Evolutionary conservation across 2,329 filamentous ascomycete species (phyloP), one percentile per base, ranked within the genome.

Genomic region (Alternaria hordeiaustralica): DNA sequence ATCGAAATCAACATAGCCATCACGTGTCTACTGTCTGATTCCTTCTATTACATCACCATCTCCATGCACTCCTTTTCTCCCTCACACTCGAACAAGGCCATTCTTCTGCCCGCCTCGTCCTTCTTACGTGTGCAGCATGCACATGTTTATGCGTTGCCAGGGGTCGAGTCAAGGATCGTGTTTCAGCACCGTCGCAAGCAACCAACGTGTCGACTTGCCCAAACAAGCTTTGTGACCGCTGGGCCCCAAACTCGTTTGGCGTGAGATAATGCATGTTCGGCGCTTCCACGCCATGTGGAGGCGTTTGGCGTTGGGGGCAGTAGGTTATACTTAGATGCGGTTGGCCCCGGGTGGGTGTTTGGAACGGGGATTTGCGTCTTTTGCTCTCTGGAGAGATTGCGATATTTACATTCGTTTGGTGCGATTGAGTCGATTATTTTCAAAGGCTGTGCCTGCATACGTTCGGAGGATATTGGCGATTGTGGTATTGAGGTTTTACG

Each of bases 101-200:
- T 55, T 28, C 33, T 41, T 44, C 36, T 55, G 44, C 20, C 53
- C n/a, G 18, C 33, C 36, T 55, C 33, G 25, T 41, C 33, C 33
- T 53, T 28, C 28, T 20, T 36, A 53, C 49, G 28, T 25, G 49
- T 53, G 49, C 30, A 47, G 53, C 53, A 45, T 45, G 25, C 36
- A 41, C 36, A 41, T 41, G 36, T 41, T 58, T 21, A 53, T 57
- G 23, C 30, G 13, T 26, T 26, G 36, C 55, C 15, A 50, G 33
- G 55, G 55, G 44, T 20, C 28, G 15, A 8, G 33, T 25, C 47
- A 53, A 36, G 49, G 49, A 41, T 55, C 58, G 43, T 33, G 62
- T 65, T 65, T 65, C 75, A 78, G 65, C 44, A 63, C 56, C 56
- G 75, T 78, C 74, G 70, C 75, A 77, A 41, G 59, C 68, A 46